Percentiles rank a stretch among this genome's conserved stretches.
These are phyloP conservation scores for Chlamydomonas urium DNA, from an alignment of 139 green algal species.

Conservation along the genomic window DNA sequence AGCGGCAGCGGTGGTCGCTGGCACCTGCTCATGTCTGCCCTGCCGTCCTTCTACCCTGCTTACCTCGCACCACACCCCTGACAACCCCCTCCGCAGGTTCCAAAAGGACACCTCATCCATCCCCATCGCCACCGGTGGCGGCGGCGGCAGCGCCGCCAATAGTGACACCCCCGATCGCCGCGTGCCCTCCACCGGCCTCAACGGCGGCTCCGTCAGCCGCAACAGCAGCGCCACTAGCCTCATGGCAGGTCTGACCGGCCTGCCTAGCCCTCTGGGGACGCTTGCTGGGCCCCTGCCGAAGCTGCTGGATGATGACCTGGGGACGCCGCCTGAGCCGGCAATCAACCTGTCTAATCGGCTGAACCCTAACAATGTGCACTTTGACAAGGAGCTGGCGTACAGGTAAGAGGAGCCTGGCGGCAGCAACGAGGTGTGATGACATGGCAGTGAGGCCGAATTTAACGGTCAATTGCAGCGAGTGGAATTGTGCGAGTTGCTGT, in stretches of 20 bases:
- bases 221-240: constrained; percentile 8
- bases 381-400: constrained; percentile 23
- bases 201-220: background rate
- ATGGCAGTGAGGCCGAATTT: too few relatives aligned
- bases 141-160: background rate
- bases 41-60: too few relatives aligned
- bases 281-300: background rate
- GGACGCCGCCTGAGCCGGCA: constrained; percentile 21
- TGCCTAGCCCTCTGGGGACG: too few relatives aligned
- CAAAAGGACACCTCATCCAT: constrained; percentile 6
- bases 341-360: constrained; percentile 76
- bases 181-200: background rate
- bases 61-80: too few relatives aligned
- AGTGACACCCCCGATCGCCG: too few relatives aligned
- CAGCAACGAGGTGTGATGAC: too few relatives aligned
- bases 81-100: background rate
- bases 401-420: constrained; percentile 6
- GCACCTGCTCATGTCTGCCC: too few relatives aligned
- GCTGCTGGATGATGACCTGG: constrained; percentile 18
- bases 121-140: background rate
- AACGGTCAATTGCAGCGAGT: too few relatives aligned
- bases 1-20: too few relatives aligned
- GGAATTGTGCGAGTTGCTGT: too few relatives aligned
- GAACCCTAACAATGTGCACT: constrained; percentile 55
- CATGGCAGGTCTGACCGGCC: background rate